Evolutionary conservation across 2,329 filamentous ascomycete species (phyloP).

Genomic region (Stagonosporopsis chrysanthemi): DNA sequence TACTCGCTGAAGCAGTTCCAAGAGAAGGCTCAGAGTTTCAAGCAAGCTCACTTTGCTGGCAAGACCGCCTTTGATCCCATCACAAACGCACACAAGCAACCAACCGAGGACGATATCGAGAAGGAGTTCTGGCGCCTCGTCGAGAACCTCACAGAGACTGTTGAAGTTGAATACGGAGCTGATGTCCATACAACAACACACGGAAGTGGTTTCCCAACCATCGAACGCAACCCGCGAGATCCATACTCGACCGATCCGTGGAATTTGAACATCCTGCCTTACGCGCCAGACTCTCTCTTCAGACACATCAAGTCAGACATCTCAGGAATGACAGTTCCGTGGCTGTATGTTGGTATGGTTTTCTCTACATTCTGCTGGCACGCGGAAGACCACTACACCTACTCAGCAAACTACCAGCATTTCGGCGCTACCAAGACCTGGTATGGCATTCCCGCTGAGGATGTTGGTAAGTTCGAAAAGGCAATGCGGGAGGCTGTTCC

Average conservation of each 20-base stretch:
- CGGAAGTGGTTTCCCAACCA: conserved; percentile 93
- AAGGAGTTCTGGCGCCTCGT: conserved; percentile 96
- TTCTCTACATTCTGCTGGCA: conserved; percentile 99
- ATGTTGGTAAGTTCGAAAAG: conserved; percentile 92
- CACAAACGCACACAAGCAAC: conserved; percentile 78
- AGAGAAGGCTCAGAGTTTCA: conserved; percentile 94
- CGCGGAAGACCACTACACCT: conserved; percentile 97
- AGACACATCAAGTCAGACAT: conserved; percentile 98
- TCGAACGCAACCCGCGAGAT: conserved; percentile 88
- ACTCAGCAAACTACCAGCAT: conserved; percentile 98
- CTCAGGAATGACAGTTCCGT: conserved; percentile 98
- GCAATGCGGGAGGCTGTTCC: conserved; percentile 96
- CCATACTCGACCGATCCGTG: conserved; percentile 89
- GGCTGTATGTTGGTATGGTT: conserved; percentile 99
- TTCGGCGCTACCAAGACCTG: conserved; percentile 98
- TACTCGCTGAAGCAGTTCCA: conserved; percentile 97
- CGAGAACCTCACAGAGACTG: conserved; percentile 90
- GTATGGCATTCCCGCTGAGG: conserved; percentile 96
- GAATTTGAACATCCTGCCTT: conserved; percentile 93
- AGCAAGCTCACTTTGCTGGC: conserved; percentile 88
- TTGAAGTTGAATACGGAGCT: conserved; percentile 97
- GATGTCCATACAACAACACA: conserved; percentile 99
- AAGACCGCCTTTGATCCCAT: conserved; percentile 89
- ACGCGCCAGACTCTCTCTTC: conserved; percentile 91
- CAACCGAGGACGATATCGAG: conserved; percentile 95